A percentile compares a stretch with the other conserved stretches of the same genome.
Conservation (phyloP, 805 yeast species). For the Nakazawaea pomicola region DNA sequence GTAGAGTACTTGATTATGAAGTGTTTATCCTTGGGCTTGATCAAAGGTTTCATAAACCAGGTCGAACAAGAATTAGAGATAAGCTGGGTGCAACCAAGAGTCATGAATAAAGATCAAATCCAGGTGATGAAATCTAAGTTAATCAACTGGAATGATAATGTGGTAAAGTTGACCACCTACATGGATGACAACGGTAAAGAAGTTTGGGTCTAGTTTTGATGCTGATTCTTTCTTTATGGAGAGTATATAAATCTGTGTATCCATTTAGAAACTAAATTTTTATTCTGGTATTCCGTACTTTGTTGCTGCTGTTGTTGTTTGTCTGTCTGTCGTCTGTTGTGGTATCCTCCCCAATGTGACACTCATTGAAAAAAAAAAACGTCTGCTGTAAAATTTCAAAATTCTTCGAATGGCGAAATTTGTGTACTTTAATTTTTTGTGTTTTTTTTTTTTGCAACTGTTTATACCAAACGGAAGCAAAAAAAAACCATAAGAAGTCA, state of each 20-base stretch:
- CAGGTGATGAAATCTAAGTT: constrained; percentile 69
- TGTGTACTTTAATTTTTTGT: not conserved
- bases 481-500: too few relatives aligned
- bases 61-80: constrained; percentile 72
- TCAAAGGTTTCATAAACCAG: constrained; percentile 90
- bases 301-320: too few relatives aligned
- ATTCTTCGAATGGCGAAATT: not conserved
- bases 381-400: not conserved
- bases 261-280: too few relatives aligned
- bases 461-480: not conserved
- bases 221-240: too few relatives aligned
- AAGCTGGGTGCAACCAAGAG: constrained; percentile 95
- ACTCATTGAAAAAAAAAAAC: too few relatives aligned
- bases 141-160: constrained; percentile 73
- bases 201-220: constrained; percentile 43
- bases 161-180: constrained; percentile 55
- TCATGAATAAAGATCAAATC: constrained; percentile 79
- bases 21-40: constrained; percentile 76
- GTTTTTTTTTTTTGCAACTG: not conserved
- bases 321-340: too few relatives aligned
- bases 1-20: constrained; percentile 92
- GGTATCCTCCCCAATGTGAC: too few relatives aligned
- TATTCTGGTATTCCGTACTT: too few relatives aligned
- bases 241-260: too few relatives aligned
- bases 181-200: constrained; percentile 59